Evolutionary conservation across 2,329 filamentous ascomycete genomes (phyloP), one percentile per base, ranked within the genome.

Genomic region (Fusarium napiforme): DNA sequence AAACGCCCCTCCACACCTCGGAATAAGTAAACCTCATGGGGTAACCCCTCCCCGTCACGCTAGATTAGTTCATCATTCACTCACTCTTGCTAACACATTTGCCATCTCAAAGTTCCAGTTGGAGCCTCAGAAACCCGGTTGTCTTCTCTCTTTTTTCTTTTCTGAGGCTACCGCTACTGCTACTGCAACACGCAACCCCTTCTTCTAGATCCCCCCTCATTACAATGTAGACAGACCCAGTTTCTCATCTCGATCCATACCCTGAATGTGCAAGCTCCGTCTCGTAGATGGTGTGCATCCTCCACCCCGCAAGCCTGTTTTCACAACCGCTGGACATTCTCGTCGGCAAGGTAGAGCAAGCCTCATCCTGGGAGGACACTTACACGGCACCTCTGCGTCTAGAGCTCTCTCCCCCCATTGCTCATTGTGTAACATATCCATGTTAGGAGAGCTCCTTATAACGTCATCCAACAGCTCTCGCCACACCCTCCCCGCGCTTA

Each of bases 391-490:
- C 67, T 68, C 21, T n/a, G 52, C 26, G 47, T n/a, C 39, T 59
- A 39, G n/a, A 70, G 67, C 67, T 71, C 43, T 66, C 12, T 16
- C n/a, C 46, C 47, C 9, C 32, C 30, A 52, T 19, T 52, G 32
- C 39, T 50, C 47, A 37, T 39, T 23, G 39, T 50, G 56, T 57
- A 52, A 72, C 56, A 59, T 28, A 59, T 70, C 69, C 72, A 62
- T 74, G 72, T 56, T 37, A 14, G 28, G 45, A 42, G 30, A 61
- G 55, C 67, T 64, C 42, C 53, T 39, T n/a, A 60, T 57, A 75
- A 78, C 77, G 77, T 78, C 77, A 78, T 78, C 40, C 49, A 43
- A 39, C 58, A 67, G 69, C 64, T 66, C 63, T 69, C 67, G 71
- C 72, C 76, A 78, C 75, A 76, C 77, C 69, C 56, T 64, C 55